A percentile compares a stretch with the other conserved stretches of the same genome.
These are phyloP conservation scores for Martensiomyces pterosporus DNA, from an alignment of 192 early-diverging fungal genomes.

Conservation along the genomic window DNA sequence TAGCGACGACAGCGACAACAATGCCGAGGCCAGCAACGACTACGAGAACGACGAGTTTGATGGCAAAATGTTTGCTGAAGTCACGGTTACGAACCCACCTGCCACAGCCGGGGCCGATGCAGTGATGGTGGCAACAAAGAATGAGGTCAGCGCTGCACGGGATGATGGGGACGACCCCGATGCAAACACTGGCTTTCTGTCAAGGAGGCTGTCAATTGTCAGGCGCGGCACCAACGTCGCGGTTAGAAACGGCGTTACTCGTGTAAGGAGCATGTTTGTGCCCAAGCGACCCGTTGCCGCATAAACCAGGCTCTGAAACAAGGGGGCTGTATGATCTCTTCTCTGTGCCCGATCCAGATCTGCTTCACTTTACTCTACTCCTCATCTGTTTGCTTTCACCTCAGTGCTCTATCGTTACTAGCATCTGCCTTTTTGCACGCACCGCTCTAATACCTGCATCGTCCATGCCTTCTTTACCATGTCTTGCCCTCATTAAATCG, in stretches of 20 bases:
- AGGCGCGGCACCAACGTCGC: slow-evolving; percentile 35
- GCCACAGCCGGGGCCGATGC: no score
- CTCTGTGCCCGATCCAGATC: no score
- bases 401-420: no score
- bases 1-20: neutral
- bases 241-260: slow-evolving; percentile 42
- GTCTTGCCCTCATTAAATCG: no score
- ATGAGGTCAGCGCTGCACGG: neutral
- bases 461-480: neutral
- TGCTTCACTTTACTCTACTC: no score
- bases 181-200: no score
- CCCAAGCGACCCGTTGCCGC: slow-evolving; percentile 22
- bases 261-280: slow-evolving; percentile 40
- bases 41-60: neutral
- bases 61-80: neutral
- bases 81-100: neutral
- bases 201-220: slow-evolving; percentile 22
- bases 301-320: no score
- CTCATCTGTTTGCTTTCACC: no score
- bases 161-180: no score
- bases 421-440: no score
- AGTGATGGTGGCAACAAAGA: no score
- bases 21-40: neutral
- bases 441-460: neutral
- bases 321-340: no score